phyloP scores from a whole-genome alignment of 2,329 filamentous ascomycete species.

The Fusarium sp. region DNA sequence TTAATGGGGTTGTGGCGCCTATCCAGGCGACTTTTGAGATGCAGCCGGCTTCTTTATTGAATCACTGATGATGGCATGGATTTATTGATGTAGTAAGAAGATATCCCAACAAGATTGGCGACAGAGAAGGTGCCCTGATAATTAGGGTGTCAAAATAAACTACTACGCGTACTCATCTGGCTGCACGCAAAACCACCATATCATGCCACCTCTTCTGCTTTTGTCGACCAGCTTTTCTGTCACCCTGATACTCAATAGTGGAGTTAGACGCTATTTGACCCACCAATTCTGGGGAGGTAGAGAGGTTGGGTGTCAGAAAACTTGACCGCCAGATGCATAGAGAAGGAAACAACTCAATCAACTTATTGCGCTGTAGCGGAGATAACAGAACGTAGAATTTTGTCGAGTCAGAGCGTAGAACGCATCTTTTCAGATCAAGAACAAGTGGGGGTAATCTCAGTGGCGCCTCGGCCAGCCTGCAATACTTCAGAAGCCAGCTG shows the following conservation, averaged over 20 bases:
- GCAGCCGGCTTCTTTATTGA: not conserved
- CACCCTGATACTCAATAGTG: not conserved
- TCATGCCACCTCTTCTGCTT: not conserved
- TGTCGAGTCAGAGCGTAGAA: not conserved
- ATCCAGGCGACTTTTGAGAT: not conserved
- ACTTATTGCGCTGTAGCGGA: rapidly evolving
- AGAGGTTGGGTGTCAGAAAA: not conserved
- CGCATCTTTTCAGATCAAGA: not conserved
- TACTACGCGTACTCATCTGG: not conserved
- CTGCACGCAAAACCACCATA: rapidly evolving
- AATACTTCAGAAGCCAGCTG: not conserved
- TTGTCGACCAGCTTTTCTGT: not conserved
- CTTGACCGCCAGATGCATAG: not conserved
- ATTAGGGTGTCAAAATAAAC: not conserved
- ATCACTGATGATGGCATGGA: not conserved
- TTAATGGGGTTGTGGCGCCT: not conserved
- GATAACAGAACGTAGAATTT: not conserved
- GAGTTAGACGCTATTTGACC: not conserved
- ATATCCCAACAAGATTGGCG: not conserved
- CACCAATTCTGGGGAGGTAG: too few relatives aligned
- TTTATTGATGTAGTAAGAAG: not conserved
- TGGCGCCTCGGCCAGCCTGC: not conserved
- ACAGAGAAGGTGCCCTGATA: not conserved
- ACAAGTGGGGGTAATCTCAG: not conserved
- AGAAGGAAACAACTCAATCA: not conserved